Conservation (phyloP, 768 basidiomycete species). For the Crucibulum laeve region DNA sequence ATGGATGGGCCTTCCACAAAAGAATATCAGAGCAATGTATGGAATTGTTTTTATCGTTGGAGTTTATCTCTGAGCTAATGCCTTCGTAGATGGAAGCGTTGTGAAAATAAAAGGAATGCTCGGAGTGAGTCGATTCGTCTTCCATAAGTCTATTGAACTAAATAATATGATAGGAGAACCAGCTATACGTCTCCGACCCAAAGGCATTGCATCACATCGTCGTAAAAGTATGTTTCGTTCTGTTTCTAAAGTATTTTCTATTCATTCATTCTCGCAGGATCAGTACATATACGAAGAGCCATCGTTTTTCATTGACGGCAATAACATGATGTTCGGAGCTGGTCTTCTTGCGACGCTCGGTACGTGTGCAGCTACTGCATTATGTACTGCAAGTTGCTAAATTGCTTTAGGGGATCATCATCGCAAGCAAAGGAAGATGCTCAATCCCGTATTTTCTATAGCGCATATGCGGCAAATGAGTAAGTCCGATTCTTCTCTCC, state of each 20-base stretch:
- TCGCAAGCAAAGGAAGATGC: not conserved
- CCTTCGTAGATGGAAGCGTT: not conserved
- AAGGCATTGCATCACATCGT: not conserved
- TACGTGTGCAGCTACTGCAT: not conserved
- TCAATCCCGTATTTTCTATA: slow-evolving; percentile 1
- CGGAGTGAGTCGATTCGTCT: not conserved
- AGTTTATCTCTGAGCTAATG: not conserved
- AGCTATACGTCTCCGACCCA: not conserved
- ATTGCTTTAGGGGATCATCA: not conserved
- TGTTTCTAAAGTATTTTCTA: not conserved
- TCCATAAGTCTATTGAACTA: not conserved
- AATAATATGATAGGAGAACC: not conserved
- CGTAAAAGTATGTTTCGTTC: not conserved
- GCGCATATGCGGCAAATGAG: slow-evolving; percentile 1
- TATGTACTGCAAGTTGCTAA: not conserved
- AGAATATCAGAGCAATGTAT: not conserved
- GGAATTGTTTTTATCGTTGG: not conserved
- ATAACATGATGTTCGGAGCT: not conserved
- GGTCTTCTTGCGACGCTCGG: not conserved
- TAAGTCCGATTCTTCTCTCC: not conserved
- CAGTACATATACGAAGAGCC: not conserved
- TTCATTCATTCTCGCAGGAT: not conserved
- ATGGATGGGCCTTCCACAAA: not conserved
- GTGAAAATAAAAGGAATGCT: not conserved
- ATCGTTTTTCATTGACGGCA: not conserved